Base-by-base conservation (phyloP, 2,329 filamentous ascomycete species). In the Apiospora marii region DNA sequence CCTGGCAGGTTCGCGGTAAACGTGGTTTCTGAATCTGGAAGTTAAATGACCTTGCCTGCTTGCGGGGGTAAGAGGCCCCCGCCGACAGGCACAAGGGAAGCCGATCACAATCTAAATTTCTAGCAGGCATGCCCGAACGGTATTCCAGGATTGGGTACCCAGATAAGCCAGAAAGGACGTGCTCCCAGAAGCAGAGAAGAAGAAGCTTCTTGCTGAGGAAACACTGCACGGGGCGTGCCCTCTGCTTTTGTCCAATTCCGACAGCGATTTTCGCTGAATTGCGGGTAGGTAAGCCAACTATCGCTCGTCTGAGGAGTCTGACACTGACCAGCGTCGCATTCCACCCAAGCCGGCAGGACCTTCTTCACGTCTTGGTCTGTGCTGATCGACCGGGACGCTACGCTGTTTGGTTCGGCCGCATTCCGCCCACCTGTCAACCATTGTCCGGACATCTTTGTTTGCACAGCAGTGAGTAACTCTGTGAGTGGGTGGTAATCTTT, bases 21-120 rank as follows among this genome's bases (percentile, higher is more conserved):
- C 68, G 51, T 61, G 53, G 53, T 37, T 67, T 53, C 68, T 69
- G 43, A 67, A 19, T 72, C 49, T 51, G 51, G 64, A 44, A 53
- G 48, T 64, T 64, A 41, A 64, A 64, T 64, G 58, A 41, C 58
- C 58, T 37, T 37, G 58, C 19, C 58, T 64, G 58, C 30, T 64
- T 64, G 58, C 58, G 58, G 58, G 58, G 58, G 58, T 30, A n/a
- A 12, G 8, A 13, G 58, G 58, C 12, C 58, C 58, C 30, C 58
- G 58, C 58, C 58, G 10, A 41, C 58, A 24, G n/a, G 58, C 58
- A 41, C 19, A 41, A 41, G 34, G 34, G 58, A 64, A 41, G 58
- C n/a, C 58, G 58, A 64, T 64, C 58, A 24, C 22, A 64, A 64
- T 64, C 58, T 64, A 41, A 64, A 64, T 37, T 6, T 37, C 19